Percentiles rank a stretch among this genome's conserved stretches.
phyloP scores from a whole-genome alignment of 2,329 filamentous ascomycete genomes.

The Trichoderma aggressivum region DNA sequence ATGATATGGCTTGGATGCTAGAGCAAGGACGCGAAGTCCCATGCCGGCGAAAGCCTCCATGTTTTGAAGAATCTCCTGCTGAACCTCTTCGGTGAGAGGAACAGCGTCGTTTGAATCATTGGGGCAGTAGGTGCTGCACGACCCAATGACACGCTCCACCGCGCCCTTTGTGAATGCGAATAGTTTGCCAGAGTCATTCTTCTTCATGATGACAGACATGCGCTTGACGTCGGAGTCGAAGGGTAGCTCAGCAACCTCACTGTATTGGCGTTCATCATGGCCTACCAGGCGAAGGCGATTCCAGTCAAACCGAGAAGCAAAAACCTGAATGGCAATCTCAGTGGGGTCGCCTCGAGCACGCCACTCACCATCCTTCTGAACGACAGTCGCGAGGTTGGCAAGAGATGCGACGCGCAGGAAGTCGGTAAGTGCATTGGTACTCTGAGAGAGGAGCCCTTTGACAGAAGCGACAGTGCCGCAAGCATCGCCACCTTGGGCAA shows the following conservation, averaged over 20 bases:
- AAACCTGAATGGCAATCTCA: slow-evolving; percentile 73
- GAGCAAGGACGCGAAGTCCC: not conserved
- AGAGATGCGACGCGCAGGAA: not conserved
- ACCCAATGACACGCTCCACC: not conserved
- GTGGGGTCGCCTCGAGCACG: slow-evolving; percentile 60
- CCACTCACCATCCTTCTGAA: slow-evolving; percentile 55
- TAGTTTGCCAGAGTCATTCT: not conserved
- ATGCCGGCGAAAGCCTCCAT: not conserved
- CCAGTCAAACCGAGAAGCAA: slow-evolving; percentile 65
- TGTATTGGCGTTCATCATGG: slow-evolving; percentile 47
- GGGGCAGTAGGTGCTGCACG: not conserved
- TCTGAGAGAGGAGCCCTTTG: not conserved
- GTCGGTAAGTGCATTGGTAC: not conserved
- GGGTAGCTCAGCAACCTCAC: not conserved
- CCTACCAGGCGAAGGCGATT: slow-evolving; percentile 57
- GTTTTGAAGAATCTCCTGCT: not conserved
- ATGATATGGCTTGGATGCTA: not conserved
- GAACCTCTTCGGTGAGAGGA: not conserved
- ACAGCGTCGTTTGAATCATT: not conserved
- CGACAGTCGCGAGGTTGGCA: slow-evolving; percentile 36
- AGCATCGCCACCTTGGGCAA: slow-evolving; percentile 27
- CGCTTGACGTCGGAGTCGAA: not conserved
- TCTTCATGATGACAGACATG: not conserved
- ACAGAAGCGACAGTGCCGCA: slow-evolving; percentile 28
- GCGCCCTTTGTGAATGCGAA: not conserved